Conservation (phyloP, 2,329 filamentous ascomycete genomes). For the Trichoderma pleuroti region DNA sequence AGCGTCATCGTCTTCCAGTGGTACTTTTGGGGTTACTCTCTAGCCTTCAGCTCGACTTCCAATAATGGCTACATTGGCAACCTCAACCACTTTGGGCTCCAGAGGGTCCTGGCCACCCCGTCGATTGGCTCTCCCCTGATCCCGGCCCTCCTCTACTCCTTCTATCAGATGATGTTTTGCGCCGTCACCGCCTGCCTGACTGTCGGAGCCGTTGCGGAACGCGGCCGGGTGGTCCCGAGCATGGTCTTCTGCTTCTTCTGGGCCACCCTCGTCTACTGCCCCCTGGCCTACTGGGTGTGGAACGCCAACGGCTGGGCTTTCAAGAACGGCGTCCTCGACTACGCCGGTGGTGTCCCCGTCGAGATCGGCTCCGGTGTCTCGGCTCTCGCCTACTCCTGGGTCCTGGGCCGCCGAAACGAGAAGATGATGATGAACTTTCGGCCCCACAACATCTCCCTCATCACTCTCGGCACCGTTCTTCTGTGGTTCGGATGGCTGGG, state of each 20-base stretch:
- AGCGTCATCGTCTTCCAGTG: slow-evolving; percentile 94
- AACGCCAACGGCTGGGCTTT: slow-evolving; percentile 90
- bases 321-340: slow-evolving; percentile 89
- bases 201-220: slow-evolving; percentile 88
- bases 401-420: slow-evolving; percentile 93
- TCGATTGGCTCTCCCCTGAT: slow-evolving; percentile 85
- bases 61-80: slow-evolving; percentile 92
- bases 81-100: slow-evolving; percentile 82
- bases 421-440: slow-evolving; percentile 99
- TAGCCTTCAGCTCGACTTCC: slow-evolving; percentile 80
- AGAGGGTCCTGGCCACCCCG: slow-evolving; percentile 77
- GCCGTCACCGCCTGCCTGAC: slow-evolving; percentile 88
- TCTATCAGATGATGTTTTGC: slow-evolving; percentile 99
- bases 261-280: slow-evolving; percentile 97
- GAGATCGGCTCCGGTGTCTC: slow-evolving; percentile 94
- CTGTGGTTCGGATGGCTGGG: slow-evolving; percentile 99
- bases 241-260: slow-evolving; percentile 97
- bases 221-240: slow-evolving; percentile 84
- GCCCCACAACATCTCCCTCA: slow-evolving; percentile 96
- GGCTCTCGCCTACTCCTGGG: slow-evolving; percentile 90
- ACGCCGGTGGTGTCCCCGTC: slow-evolving; percentile 93
- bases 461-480: slow-evolving; percentile 89
- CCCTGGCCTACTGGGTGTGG: slow-evolving; percentile 95
- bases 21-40: slow-evolving; percentile 99
- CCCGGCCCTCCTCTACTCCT: slow-evolving; percentile 85